These are phyloP conservation scores for Puccinia polysora DNA, from an alignment of 1,284 basidiomycete species.

Conservation along the genomic window DNA sequence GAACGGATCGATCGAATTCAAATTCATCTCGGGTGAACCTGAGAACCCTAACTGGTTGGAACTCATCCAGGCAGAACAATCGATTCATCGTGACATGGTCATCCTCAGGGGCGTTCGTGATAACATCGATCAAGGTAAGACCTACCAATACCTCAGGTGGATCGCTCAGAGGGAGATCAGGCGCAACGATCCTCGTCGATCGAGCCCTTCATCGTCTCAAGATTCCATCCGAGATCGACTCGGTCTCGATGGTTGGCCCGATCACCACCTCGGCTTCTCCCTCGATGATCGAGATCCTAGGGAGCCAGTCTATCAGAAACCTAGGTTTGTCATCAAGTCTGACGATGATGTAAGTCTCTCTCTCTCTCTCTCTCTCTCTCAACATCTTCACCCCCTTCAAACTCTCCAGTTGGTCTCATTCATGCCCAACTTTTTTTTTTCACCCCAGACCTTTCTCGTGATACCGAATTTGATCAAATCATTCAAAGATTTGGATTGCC, in stretches of 20 bases:
- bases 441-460: slow-evolving; percentile 22
- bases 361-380: slow-evolving; percentile 4
- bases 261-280: background rate
- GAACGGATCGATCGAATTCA: slow-evolving; percentile 15
- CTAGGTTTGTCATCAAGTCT: slow-evolving; percentile 30
- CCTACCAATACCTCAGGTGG: slow-evolving; percentile 21
- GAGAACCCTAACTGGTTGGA: slow-evolving; percentile 22
- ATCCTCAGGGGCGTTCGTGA: slow-evolving; percentile 7
- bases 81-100: slow-evolving; percentile 10
- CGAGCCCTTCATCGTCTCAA: background rate
- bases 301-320: background rate
- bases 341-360: slow-evolving; percentile 42
- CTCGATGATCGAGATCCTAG: slow-evolving; percentile 25
- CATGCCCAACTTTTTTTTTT: background rate
- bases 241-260: background rate
- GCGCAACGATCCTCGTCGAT: background rate
- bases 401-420: background rate
- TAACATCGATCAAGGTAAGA: slow-evolving; percentile 34
- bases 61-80: slow-evolving; percentile 24
- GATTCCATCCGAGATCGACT: background rate
- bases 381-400: background rate
- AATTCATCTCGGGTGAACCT: slow-evolving; percentile 33
- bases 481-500: slow-evolving; percentile 30
- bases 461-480: slow-evolving; percentile 35
- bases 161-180: background rate